Conservation (phyloP, 1,139 yeast genomes). For the Ogataea hybrid region DNA sequence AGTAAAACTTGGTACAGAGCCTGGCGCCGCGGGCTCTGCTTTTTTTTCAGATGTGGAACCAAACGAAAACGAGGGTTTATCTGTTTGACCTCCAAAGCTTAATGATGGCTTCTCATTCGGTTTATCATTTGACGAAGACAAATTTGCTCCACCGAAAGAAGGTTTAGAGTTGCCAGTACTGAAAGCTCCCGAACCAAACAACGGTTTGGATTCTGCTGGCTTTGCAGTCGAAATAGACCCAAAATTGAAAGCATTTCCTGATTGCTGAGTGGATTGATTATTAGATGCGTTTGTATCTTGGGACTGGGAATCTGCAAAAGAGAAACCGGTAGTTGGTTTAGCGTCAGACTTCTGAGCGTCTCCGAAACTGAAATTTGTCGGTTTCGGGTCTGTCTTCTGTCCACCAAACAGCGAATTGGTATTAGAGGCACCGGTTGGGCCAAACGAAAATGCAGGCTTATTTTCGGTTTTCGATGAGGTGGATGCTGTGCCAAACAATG, state of each 20-base stretch:
- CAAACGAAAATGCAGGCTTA: constrained; percentile 24
- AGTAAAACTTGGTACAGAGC: neutral
- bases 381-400: constrained; percentile 11
- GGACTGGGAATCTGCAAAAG: constrained; percentile 1
- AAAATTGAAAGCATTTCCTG: constrained; percentile 1
- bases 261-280: neutral
- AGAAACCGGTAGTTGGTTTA: neutral
- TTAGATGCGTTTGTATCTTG: neutral
- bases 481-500: constrained; percentile 6
- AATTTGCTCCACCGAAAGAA: neutral
- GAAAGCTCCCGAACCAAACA: neutral
- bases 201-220: constrained; percentile 2
- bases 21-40: neutral
- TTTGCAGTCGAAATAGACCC: neutral
- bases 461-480: neutral
- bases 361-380: neutral
- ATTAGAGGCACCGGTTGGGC: constrained; percentile 1
- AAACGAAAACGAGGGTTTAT: constrained; percentile 1
- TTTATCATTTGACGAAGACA: neutral
- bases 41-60: constrained; percentile 1
- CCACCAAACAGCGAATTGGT: constrained; percentile 20
- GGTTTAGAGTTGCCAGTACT: neutral
- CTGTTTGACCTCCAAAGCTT: neutral
- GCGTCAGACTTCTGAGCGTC: neutral
- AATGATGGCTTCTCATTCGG: neutral